Conservation (phyloP, 2,329 filamentous ascomycete species). For the Calonectria naviculata region DNA sequence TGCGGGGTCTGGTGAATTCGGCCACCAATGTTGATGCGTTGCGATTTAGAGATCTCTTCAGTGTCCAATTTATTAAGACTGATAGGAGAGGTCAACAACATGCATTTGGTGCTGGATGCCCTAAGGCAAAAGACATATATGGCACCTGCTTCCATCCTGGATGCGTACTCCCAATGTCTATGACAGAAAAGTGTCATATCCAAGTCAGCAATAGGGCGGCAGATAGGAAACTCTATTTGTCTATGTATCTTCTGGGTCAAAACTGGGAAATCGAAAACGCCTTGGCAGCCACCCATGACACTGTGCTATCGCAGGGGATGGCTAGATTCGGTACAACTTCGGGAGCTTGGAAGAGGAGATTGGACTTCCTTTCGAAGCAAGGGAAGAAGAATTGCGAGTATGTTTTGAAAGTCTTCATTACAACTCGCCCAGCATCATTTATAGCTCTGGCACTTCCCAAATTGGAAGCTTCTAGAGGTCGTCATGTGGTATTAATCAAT, state of each 20-base stretch:
- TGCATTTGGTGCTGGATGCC: neutral
- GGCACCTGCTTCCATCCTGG: neutral
- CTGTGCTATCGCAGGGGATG: neutral
- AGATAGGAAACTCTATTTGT: neutral
- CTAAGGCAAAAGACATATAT: neutral
- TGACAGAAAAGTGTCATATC: neutral
- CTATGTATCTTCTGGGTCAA: neutral
- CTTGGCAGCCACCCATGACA: neutral
- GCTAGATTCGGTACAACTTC: neutral
- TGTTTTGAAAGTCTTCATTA: conserved; percentile 23
- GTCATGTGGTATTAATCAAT: neutral
- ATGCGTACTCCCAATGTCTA: neutral
- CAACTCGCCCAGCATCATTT: conserved; percentile 24
- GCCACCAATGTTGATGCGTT: neutral
- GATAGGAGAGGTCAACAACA: neutral
- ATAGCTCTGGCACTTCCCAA: conserved; percentile 18
- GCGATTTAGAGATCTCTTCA: neutral
- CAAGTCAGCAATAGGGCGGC: neutral
- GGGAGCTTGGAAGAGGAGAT: neutral
- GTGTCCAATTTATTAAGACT: neutral
- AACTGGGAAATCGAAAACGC: neutral
- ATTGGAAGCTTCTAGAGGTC: neutral
- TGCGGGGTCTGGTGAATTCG: neutral
- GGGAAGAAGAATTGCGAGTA: neutral
- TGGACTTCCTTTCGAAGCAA: neutral